Evolutionary conservation across 495 filamentous ascomycete genomes (phyloP).

Genomic region (Podospora pseudocomata): DNA sequence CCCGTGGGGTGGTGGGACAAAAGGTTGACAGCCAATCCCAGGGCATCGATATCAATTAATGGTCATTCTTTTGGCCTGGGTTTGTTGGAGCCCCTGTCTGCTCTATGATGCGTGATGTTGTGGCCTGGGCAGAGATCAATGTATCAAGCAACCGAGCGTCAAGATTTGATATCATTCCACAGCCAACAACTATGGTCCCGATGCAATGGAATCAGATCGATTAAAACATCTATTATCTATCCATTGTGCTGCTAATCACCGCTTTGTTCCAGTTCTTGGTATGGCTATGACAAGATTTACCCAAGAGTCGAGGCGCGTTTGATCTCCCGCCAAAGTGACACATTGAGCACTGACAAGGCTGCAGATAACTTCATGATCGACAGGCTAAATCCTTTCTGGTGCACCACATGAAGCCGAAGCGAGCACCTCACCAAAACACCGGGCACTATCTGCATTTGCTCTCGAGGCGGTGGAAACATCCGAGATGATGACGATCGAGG

Average conservation of each 20-base stretch:
- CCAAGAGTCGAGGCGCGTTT: neutral
- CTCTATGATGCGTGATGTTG: too few species aligned
- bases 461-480: constrained; percentile 1
- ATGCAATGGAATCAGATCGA: too few species aligned
- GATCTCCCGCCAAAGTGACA: neutral
- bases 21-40: neutral
- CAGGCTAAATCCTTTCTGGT: constrained; percentile 13
- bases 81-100: too few species aligned
- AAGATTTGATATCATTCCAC: too few species aligned
- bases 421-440: constrained; percentile 6
- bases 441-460: neutral
- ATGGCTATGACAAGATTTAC: neutral
- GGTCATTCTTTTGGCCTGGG: too few species aligned
- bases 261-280: neutral
- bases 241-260: neutral
- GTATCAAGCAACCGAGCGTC: too few species aligned
- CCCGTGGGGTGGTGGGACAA: neutral
- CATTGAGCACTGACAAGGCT: neutral
- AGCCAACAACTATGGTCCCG: too few species aligned
- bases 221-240: neutral
- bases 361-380: constrained; percentile 10
- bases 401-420: constrained; percentile 14
- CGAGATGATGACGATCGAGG: neutral
- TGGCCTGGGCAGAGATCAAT: too few species aligned
- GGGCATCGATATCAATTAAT: too few species aligned